Conservation (phyloP, 2,329 filamentous ascomycete genomes). For the Claviceps paspali region DNA sequence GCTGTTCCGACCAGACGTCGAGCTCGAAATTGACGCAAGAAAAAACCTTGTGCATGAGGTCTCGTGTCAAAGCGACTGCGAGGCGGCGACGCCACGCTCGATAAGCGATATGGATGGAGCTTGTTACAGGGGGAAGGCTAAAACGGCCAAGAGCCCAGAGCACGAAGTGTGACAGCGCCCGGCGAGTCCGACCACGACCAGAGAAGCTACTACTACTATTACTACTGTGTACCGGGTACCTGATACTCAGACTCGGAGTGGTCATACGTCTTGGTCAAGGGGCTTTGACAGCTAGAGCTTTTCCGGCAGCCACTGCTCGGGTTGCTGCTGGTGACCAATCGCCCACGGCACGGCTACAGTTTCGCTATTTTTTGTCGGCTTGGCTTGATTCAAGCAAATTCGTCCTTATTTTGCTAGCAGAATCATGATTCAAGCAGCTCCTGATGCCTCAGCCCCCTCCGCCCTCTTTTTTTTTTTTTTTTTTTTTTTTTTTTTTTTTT, state of each 20-base stretch:
- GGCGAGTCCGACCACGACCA: conserved; percentile 5
- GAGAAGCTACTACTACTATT: too few species aligned
- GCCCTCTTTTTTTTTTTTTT: too few species aligned
- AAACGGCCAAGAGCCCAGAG: background rate
- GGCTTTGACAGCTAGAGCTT: conserved; percentile 3
- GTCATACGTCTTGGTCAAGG: too few species aligned
- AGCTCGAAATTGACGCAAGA: background rate
- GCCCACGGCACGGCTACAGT: too few species aligned
- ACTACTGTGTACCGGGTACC: too few species aligned
- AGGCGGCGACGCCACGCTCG: too few species aligned
- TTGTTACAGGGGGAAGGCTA: too few species aligned
- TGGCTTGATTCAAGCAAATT: background rate
- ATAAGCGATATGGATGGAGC: conserved; percentile 1
- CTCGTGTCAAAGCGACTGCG: too few species aligned
- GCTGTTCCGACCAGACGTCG: background rate
- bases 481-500: background rate
- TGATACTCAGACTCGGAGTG: background rate
- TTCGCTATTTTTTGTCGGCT: background rate
- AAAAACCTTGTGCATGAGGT: too few species aligned
- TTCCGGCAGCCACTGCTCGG: conserved; percentile 5
- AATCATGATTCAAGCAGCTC: conserved; percentile 2
- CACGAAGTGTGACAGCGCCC: background rate
- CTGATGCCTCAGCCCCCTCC: too few species aligned
- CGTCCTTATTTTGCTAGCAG: background rate
- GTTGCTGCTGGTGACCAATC: too few species aligned